Conservation (phyloP, 768 basidiomycete genomes). For the Daedalea quercina region DNA sequence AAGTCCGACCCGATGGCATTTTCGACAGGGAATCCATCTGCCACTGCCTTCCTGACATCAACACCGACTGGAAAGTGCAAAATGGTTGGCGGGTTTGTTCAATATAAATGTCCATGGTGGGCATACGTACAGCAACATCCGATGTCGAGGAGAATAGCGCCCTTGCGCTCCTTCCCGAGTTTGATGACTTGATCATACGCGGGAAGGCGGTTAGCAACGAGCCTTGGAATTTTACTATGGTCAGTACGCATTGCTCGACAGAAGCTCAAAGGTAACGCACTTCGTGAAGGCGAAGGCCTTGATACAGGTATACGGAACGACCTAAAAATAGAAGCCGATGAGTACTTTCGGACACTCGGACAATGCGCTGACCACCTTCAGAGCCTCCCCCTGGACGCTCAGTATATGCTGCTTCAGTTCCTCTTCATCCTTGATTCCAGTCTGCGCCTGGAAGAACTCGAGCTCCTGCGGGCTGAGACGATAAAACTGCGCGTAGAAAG, state of each 20-base stretch:
- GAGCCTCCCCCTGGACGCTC: slow-evolving; percentile 18
- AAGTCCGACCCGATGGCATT: slow-evolving; percentile 31
- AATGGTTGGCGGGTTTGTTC: no score
- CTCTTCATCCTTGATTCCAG: slow-evolving; percentile 20
- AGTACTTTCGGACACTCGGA: no score
- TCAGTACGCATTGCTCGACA: neutral
- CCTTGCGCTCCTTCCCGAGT: slow-evolving; percentile 27
- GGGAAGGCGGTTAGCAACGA: neutral
- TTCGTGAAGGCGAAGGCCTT: neutral
- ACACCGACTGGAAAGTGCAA: slow-evolving; percentile 29
- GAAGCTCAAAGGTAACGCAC: neutral
- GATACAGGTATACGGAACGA: slow-evolving; percentile 3
- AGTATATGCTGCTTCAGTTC: slow-evolving; percentile 21
- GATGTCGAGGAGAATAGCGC: slow-evolving; percentile 33
- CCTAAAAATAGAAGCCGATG: neutral
- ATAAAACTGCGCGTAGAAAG: no score
- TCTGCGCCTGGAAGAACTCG: slow-evolving; percentile 13
- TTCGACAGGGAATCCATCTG: slow-evolving; percentile 33
- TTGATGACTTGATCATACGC: slow-evolving; percentile 17
- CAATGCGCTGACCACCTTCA: slow-evolving; percentile 8
- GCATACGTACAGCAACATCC: slow-evolving; percentile 32
- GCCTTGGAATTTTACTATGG: neutral
- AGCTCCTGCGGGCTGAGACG: no score
- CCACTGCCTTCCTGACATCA: slow-evolving; percentile 31
- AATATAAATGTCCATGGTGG: neutral